Evolutionary conservation across 805 yeast genomes (phyloP).

Genomic region (Pichia cabralensis): DNA sequence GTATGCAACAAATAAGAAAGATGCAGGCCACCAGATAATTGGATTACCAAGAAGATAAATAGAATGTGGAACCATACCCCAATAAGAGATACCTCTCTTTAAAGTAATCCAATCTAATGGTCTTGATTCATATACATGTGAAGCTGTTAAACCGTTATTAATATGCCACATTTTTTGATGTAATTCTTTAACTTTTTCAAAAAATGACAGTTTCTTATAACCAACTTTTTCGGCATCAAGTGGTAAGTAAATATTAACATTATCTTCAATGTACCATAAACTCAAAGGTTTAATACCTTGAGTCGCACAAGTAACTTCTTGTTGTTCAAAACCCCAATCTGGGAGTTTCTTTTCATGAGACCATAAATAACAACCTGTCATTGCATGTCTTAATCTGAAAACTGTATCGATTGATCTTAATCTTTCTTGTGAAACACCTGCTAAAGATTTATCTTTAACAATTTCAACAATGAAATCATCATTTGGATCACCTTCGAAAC

Average conservation of each 20-base stretch:
- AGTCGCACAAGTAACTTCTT: conserved; percentile 72
- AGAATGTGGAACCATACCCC: conserved; percentile 47
- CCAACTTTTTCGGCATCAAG: conserved; percentile 38
- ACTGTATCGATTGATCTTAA: conserved; percentile 60
- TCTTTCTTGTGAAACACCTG: conserved; percentile 42
- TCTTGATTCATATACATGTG: conserved; percentile 62
- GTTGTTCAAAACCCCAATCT: conserved; percentile 76
- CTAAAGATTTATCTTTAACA: conserved; percentile 40
- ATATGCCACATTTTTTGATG: conserved; percentile 72
- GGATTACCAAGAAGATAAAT: conserved; percentile 72
- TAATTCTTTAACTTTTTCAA: conserved; percentile 52
- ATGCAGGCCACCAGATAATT: conserved; percentile 66
- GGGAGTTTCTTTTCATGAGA: conserved; percentile 72
- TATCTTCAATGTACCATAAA: conserved; percentile 68
- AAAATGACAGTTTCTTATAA: conserved; percentile 45
- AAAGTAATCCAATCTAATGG: conserved; percentile 72
- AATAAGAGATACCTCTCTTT: conserved; percentile 71
- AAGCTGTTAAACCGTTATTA: conserved; percentile 56
- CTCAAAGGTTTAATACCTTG: conserved; percentile 54
- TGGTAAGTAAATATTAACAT: conserved; percentile 39
- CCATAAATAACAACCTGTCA: conserved; percentile 68
- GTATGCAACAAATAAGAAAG: conserved; percentile 44
- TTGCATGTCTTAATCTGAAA: conserved; percentile 68
- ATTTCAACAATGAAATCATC: conserved; percentile 76
- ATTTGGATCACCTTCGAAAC: conserved; percentile 74